phyloP scores from a whole-genome alignment of 306 rosid genomes.

The Trichosanthes truncata region DNA sequence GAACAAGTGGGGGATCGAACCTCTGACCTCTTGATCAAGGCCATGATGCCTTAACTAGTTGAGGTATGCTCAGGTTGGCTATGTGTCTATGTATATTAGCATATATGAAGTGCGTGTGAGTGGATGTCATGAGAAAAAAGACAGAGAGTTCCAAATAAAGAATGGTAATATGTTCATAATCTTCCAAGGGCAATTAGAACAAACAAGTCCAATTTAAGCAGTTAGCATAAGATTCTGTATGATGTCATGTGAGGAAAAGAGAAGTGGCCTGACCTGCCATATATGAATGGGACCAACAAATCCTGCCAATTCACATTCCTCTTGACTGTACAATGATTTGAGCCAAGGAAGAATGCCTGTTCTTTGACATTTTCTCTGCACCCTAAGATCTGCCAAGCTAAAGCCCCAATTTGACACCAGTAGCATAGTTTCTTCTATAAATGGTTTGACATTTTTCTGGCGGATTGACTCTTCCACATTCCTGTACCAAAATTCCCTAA shows the following conservation, averaged over 20 bases:
- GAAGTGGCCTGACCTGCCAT: slow-evolving; percentile 70
- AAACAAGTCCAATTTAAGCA: neutral
- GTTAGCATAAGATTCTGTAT: neutral
- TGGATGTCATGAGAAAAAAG: neutral
- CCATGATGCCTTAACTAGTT: neutral
- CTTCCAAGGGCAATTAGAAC: neutral
- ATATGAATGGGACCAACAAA: slow-evolving; percentile 76
- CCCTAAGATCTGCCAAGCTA: slow-evolving; percentile 59
- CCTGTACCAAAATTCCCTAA: slow-evolving; percentile 61
- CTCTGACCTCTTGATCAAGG: neutral
- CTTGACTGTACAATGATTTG: slow-evolving; percentile 61
- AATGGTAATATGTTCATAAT: neutral
- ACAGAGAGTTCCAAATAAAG: neutral
- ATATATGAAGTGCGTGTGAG: neutral
- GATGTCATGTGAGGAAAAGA: neutral
- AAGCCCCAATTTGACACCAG: slow-evolving; percentile 90
- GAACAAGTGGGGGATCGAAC: neutral
- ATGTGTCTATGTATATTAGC: neutral
- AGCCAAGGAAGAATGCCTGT: slow-evolving; percentile 75
- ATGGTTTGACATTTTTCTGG: slow-evolving; percentile 57
- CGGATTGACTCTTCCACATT: slow-evolving; percentile 88
- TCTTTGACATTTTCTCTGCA: slow-evolving; percentile 59
- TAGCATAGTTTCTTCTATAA: slow-evolving; percentile 67
- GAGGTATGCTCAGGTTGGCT: neutral
- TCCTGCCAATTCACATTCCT: slow-evolving; percentile 74